Percentiles rank a stretch among this genome's conserved stretches.
Conservation (phyloP, 139 green algal species). For the Tetradesmus lagerheimii region DNA sequence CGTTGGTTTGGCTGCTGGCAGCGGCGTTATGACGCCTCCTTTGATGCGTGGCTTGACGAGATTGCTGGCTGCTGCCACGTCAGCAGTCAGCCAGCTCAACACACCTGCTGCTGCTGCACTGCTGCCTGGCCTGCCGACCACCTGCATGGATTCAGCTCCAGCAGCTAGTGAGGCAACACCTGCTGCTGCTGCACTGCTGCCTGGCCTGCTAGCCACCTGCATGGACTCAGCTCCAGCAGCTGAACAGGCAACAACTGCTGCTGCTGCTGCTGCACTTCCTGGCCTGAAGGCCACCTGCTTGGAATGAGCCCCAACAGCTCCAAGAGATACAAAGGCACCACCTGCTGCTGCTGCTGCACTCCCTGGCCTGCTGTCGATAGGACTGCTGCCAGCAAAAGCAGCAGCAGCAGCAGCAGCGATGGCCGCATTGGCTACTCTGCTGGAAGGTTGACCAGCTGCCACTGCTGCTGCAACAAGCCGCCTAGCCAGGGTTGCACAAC, state of each 20-base stretch:
- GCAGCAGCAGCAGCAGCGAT: background rate
- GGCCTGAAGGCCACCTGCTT: background rate
- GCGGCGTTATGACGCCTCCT: background rate
- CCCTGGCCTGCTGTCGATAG: background rate
- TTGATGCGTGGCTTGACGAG: background rate
- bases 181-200: slow-evolving; percentile 30
- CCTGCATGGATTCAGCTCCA: too few relatives aligned
- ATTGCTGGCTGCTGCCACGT: background rate
- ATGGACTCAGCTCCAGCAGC: background rate
- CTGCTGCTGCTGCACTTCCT: background rate
- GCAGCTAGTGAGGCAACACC: too few relatives aligned
- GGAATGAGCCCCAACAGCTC: background rate
- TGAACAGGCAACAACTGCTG: background rate
- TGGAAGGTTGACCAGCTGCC: background rate
- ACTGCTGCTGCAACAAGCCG: background rate
- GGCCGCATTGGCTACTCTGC: background rate
- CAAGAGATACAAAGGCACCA: background rate
- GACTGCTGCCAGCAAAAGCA: background rate
- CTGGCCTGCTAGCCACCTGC: background rate
- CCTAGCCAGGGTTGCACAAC: background rate
- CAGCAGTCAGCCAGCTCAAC: slow-evolving; percentile 27
- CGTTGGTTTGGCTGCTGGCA: background rate
- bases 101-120: slow-evolving; percentile 19
- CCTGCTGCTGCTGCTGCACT: slow-evolving; percentile 19
- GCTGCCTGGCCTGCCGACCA: background rate